Conservation (phyloP, 129 eudicot genomes). For the Deinandra increscens region DNA sequence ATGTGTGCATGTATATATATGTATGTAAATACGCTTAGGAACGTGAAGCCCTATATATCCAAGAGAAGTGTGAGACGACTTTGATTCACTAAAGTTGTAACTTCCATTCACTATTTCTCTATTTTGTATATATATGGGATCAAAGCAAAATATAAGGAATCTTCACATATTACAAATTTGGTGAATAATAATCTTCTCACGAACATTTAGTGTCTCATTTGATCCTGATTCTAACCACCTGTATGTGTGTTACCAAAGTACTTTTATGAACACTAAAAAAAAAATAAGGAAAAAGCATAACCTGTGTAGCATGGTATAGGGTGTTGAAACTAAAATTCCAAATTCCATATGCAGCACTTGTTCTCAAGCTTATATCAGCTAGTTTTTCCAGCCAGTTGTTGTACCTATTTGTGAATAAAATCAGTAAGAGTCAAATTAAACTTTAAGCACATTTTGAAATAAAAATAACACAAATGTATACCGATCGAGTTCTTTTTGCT, state of each 20-base stretch:
- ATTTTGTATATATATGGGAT: background rate
- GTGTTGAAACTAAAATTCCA: slow-evolving; percentile 96
- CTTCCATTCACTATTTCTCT: background rate
- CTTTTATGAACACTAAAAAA: slow-evolving; percentile 4
- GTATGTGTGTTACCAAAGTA: background rate
- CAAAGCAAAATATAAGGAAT: background rate
- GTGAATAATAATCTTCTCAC: background rate
- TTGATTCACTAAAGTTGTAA: background rate
- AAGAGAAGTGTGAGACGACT: background rate
- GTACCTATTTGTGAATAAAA: slow-evolving; percentile 50
- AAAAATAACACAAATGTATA: slow-evolving; percentile 21
- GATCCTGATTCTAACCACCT: background rate
- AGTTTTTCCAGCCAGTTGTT: slow-evolving; percentile 72
- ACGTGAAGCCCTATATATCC: background rate
- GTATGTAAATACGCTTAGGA: background rate
- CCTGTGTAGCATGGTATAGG: slow-evolving; percentile 97
- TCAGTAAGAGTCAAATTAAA: slow-evolving; percentile 8
- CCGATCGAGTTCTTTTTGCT: slow-evolving; percentile 82
- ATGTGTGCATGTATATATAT: background rate
- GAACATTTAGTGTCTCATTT: background rate
- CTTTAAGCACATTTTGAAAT: slow-evolving; percentile 2
- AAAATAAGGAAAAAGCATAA: slow-evolving; percentile 33
- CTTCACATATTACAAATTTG: background rate
- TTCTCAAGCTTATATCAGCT: slow-evolving; percentile 82
- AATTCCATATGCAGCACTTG: slow-evolving; percentile 94